Evolutionary conservation across 2,329 filamentous ascomycete species (phyloP).

Genomic region (Epichloe sibirici): DNA sequence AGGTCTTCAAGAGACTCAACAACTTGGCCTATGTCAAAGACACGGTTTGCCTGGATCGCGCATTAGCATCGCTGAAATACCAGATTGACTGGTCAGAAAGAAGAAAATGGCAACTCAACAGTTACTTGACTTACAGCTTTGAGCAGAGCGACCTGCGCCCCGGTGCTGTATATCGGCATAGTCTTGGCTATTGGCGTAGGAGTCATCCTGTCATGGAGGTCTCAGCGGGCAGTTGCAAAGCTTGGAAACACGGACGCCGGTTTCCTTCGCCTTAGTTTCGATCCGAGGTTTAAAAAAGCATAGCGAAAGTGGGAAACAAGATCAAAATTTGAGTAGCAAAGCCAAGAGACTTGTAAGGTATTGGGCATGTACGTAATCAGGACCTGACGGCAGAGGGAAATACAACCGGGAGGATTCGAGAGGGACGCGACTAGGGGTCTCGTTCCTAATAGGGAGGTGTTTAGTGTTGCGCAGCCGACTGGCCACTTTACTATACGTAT

Average conservation of each 20-base stretch:
- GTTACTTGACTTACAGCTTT: conserved; percentile 34
- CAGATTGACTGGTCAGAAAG: neutral
- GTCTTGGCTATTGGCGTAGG: neutral
- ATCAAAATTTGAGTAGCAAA: neutral
- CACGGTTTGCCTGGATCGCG: conserved; percentile 19
- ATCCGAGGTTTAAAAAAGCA: neutral
- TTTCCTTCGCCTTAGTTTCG: neutral
- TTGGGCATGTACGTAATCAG: neutral
- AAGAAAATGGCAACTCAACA: neutral
- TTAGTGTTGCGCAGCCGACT: no score
- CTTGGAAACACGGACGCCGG: neutral
- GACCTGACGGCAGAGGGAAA: neutral
- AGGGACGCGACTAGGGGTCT: no score
- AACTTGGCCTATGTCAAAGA: conserved; percentile 32
- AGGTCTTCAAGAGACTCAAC: conserved; percentile 39
- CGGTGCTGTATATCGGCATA: conserved; percentile 27
- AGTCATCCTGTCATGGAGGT: neutral
- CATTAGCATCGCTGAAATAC: conserved; percentile 5
- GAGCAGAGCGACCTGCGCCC: conserved; percentile 41
- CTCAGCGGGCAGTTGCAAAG: neutral
- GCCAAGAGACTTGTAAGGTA: neutral
- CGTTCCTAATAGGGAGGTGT: no score
- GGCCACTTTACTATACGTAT: no score
- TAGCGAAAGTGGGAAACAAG: neutral
- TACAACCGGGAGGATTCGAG: neutral